Evolutionary conservation across 768 basidiomycete species (phyloP).

Genomic region (Boletellus sp.): DNA sequence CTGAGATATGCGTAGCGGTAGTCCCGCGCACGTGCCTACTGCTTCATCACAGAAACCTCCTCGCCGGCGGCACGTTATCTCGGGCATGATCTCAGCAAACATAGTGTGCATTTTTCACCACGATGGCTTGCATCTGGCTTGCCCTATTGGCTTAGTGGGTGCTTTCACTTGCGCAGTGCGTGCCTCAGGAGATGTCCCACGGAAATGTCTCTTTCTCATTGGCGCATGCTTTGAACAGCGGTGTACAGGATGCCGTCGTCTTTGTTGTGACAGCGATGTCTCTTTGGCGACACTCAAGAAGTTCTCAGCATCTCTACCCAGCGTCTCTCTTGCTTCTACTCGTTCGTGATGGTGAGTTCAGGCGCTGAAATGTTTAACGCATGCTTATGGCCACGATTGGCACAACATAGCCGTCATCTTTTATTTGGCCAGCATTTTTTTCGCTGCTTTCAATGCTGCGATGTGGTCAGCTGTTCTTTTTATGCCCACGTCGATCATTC

Average conservation of each 20-base stretch:
- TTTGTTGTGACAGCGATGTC: slow-evolving; percentile 1
- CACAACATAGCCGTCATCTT: slow-evolving; percentile 4
- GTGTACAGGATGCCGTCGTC: slow-evolving; percentile 1
- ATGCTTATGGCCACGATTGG: not conserved
- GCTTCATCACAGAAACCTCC: not conserved
- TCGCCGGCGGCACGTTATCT: not conserved
- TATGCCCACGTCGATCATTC: too few relatives aligned
- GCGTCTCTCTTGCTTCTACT: slow-evolving; percentile 3
- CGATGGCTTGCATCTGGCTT: not conserved
- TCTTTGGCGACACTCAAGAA: slow-evolving; percentile 6
- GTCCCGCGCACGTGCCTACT: not conserved
- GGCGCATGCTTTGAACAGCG: not conserved
- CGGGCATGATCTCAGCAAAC: not conserved
- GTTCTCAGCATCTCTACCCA: slow-evolving; percentile 4
- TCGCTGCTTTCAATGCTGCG: not conserved
- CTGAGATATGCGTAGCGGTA: not conserved
- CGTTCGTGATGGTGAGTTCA: slow-evolving; percentile 7
- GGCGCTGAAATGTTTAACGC: too few relatives aligned
- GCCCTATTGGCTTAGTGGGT: not conserved
- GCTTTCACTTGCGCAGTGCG: slow-evolving; percentile 1
- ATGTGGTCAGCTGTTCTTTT: slow-evolving; percentile 4
- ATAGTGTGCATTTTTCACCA: not conserved
- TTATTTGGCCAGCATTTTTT: slow-evolving; percentile 1
- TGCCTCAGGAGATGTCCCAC: not conserved
- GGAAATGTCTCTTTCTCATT: not conserved